Base-by-base conservation (phyloP, 495 filamentous ascomycete species). In the Penicillium dipodomyicola region DNA sequence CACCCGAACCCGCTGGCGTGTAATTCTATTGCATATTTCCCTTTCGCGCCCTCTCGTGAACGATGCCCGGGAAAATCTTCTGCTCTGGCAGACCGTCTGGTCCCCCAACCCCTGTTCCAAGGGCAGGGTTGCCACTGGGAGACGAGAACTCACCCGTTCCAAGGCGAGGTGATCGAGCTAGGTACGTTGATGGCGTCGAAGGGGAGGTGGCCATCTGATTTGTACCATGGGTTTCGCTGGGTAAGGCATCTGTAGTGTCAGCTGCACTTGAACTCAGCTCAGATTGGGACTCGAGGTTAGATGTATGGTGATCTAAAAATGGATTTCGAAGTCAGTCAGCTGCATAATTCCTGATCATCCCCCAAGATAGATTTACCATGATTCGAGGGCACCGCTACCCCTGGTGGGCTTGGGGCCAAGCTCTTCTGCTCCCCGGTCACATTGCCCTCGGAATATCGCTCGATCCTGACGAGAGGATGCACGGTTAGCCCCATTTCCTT, bases 31-130 rank as follows among this genome's bases (percentile, higher is more conserved):
- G 64, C 37, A 70, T 52, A 67, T 80, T 87, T 44, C 74, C 71
- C 48, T 74, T 73, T 48, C 81, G 73, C 37, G 77, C 78, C 52
- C 77, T 78, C 49, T 85, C 79, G 63, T 85, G 82, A 22, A 90
- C 79, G 47, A 89, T 78, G 3, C 88, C 87, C 0, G 88, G 88
- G 67, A 89, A 88, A 42, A 89, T 87, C 57, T 82, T 80, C 35
- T 87, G 86, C 64, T 89, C 84, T 22, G 79, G 79, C 0, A 79
- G 74, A 12, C 73, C 79, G 25, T 84, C 72, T 58, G 86, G 64
- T 11, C 68, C 50, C 52, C 72, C 59, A 47, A 64, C 61, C 67
- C 65, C 52, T 62, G 51, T 52, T 48, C 59, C 71, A 59, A 61
- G 50, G 58, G 65, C 46, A 47, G 45, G 44, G n/a, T 39, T 58